Conservation (phyloP, 1,284 basidiomycete species). For the Spongiforma sp. region DNA sequence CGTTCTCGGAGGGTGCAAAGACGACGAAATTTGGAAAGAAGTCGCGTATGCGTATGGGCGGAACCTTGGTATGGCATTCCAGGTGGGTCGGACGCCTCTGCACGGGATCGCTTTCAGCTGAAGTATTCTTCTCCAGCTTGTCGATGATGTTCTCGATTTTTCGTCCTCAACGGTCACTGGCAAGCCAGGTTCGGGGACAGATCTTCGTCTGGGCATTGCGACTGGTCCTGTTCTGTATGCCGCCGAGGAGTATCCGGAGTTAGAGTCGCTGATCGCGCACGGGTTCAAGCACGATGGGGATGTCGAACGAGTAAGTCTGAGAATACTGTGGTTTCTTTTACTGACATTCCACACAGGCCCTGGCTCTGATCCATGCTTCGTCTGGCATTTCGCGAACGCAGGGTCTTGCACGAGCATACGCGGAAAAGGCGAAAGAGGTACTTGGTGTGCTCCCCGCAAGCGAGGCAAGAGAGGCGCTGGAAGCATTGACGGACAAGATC, state of each 20-base stretch:
- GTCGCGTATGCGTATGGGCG: slow-evolving; percentile 92
- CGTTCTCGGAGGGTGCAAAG: slow-evolving; percentile 86
- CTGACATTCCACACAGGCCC: slow-evolving; percentile 54
- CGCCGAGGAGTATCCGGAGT: slow-evolving; percentile 86
- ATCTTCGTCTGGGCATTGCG: slow-evolving; percentile 86
- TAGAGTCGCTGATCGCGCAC: slow-evolving; percentile 84
- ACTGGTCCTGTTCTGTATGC: slow-evolving; percentile 96
- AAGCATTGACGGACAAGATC: slow-evolving; percentile 65
- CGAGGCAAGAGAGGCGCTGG: slow-evolving; percentile 78
- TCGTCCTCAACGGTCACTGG: slow-evolving; percentile 73
- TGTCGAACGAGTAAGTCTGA: slow-evolving; percentile 71
- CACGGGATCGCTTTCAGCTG: background rate
- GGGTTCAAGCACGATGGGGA: slow-evolving; percentile 87
- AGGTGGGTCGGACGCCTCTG: slow-evolving; percentile 59
- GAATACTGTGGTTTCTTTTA: background rate
- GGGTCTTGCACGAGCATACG: slow-evolving; percentile 79
- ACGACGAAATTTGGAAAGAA: slow-evolving; percentile 89
- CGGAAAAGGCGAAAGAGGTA: slow-evolving; percentile 76
- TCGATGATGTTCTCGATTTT: slow-evolving; percentile 93
- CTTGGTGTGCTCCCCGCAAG: slow-evolving; percentile 82
- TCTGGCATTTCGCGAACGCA: slow-evolving; percentile 84
- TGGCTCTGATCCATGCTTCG: slow-evolving; percentile 74
- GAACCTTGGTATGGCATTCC: slow-evolving; percentile 93
- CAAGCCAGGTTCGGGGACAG: slow-evolving; percentile 83
- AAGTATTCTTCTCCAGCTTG: slow-evolving; percentile 66